Evolutionary conservation across 495 filamentous ascomycete species (phyloP), one percentile per base, ranked within the genome.

Genomic region (Cudoniella acicularis): DNA sequence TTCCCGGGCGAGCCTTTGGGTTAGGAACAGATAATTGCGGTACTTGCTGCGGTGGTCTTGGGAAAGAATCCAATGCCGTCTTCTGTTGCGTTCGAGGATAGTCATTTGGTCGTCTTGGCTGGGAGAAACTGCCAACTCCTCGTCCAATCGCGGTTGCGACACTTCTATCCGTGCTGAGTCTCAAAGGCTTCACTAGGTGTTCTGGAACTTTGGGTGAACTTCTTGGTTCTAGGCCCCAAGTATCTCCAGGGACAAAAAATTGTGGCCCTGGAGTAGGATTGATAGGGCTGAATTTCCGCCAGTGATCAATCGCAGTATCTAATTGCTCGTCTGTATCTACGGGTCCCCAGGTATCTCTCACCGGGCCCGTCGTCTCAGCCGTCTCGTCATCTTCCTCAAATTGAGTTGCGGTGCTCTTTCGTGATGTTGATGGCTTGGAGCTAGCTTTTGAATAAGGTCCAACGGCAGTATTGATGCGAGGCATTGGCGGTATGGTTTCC

Each of bases 121-220:
- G 49, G 27, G 63, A 65, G 27, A 65, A 65, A 26, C 63, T 65
- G 3, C 58, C 62, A 22, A 61, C 40, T 41, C 43, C 30, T 41
- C 59, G 25, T 6, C 18, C 46, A 20, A 61, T 11, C 26, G 17
- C 54, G 8, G 10, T 50, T 23, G 22, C 48, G 10, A 13, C n/a
- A 24, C 11, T 13, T 24, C 18, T 21, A 21, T 50, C 24, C 10
- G 10, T 18, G 21, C 17, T 22, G 9, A 43, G 27, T 10, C 23
- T 18, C 10, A 48, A 20, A 1, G 56, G 56, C 48, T 58, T 58
- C 20, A 49, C n/a, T 18, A 30, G 10, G 3, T 49, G 16, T 6
- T 27, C 43, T 21, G 54, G 8, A 1, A 24, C 20, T 4, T 13
- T 16, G 20, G 49, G 49, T 16, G n/a, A 22, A n/a, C 16, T 24